These are phyloP conservation scores for Cordia subcordata DNA, from an alignment of 257 asterid genomes.

Conservation along the genomic window DNA sequence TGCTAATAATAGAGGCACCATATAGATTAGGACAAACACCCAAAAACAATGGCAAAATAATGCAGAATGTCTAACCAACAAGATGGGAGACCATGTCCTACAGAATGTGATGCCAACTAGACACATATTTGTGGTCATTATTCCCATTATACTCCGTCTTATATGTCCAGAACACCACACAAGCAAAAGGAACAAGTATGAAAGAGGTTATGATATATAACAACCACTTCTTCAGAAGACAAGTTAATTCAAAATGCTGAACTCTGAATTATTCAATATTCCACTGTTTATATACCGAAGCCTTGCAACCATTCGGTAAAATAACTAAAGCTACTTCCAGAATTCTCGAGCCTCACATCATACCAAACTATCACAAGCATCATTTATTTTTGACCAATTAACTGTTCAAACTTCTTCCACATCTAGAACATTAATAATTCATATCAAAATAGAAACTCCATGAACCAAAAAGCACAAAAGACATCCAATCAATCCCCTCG, in stretches of 20 bases:
- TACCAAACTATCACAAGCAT: background rate
- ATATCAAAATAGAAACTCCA: too few species aligned
- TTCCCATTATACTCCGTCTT: background rate
- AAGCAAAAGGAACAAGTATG: background rate
- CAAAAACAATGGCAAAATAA: background rate
- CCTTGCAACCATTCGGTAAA: too few species aligned
- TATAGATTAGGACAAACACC: background rate
- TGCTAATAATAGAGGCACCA: conserved; percentile 4
- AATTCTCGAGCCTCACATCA: background rate
- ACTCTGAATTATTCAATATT: background rate
- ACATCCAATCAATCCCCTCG: too few species aligned
- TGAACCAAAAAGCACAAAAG: too few species aligned
- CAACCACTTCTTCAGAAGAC: too few species aligned
- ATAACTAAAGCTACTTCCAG: background rate
- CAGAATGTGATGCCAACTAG: background rate
- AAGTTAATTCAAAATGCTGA: background rate
- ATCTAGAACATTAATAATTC: background rate
- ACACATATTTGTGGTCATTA: background rate
- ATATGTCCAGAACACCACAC: background rate
- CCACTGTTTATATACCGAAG: background rate
- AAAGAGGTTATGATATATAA: too few species aligned
- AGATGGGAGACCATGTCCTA: conserved; percentile 8
- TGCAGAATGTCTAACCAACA: background rate
- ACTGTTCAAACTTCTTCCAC: background rate
- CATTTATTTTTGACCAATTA: background rate